phyloP scores from a whole-genome alignment of 495 filamentous ascomycete genomes.

The Elaphomyces granulatus region DNA sequence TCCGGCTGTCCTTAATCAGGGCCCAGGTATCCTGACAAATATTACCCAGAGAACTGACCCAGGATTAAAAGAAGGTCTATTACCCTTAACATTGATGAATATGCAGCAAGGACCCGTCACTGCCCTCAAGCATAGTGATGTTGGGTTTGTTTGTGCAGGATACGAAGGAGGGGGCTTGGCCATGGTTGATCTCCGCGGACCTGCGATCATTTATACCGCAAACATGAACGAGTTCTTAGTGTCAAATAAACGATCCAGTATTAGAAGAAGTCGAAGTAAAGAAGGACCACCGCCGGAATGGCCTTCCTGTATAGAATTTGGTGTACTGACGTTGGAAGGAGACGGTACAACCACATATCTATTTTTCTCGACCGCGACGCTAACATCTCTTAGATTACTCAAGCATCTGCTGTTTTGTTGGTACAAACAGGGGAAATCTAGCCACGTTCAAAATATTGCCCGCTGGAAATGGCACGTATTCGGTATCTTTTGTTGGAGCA shows the following conservation, averaged over 20 bases:
- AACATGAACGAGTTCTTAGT: conserved; percentile 48
- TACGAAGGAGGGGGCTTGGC: conserved; percentile 65
- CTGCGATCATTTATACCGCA: conserved; percentile 66
- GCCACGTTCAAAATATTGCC: conserved; percentile 85
- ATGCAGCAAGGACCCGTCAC: conserved; percentile 67
- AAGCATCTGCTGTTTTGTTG: conserved; percentile 82
- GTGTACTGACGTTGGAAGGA: conserved; percentile 80
- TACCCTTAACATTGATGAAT: conserved; percentile 67
- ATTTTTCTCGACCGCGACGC: too few species aligned
- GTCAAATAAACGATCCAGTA: conserved; percentile 51
- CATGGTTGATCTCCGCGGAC: conserved; percentile 78
- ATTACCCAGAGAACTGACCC: conserved; percentile 66
- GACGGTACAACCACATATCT: conserved; percentile 53
- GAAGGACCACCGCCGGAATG: conserved; percentile 45
- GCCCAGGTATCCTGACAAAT: conserved; percentile 48
- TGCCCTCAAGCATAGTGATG: conserved; percentile 67
- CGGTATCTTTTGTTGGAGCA: conserved; percentile 55
- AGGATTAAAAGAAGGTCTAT: conserved; percentile 61
- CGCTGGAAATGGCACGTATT: conserved; percentile 49
- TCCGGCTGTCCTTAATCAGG: conserved; percentile 37
- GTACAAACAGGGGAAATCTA: conserved; percentile 69
- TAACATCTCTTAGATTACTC: conserved; percentile 52
- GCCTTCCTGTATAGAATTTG: conserved; percentile 72
- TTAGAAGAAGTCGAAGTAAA: conserved; percentile 38
- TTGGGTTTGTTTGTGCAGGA: conserved; percentile 81